Evolutionary conservation across 257 asterid genomes (phyloP), one percentile per base, ranked within the genome.

Genomic region (Parsonsia alboflavescens): DNA sequence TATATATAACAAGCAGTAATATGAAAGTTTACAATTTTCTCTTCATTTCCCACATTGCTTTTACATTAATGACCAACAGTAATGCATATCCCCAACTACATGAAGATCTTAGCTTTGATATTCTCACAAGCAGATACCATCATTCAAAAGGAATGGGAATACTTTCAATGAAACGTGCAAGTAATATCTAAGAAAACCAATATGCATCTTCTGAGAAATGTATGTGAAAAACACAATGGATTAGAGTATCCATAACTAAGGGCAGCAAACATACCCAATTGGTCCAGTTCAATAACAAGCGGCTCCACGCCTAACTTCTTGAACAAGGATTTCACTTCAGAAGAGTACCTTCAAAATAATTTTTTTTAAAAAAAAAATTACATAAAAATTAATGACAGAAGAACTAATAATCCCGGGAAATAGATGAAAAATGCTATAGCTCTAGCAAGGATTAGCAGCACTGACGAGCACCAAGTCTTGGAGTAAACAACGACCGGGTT

Each of bases 391-490:
- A 36, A 6, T 16, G 26, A 61, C 57, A 71, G 26, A 4, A 11
- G 16, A 39, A 72, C 33, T 5, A 33, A 54, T 4, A 11, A 22
- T 44, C 7, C 45, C 4, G 19, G 61, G 39, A 45, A 10, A 1
- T 26, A 59, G 0, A 52, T 28, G 46, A 63, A 53, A 28, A 15
- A 17, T 16, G 1, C 24, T 53, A 22, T 10, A 54, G 39, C 10
- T 15, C 21, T 19, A 33, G 11, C 42, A 72, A 45, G 30, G 28
- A 8, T 59, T 39, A 45, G 71, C 12, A 48, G 22, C 8, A 89
- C 98, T 81, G 69, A 94, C 98, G 97, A 87, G 67, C 98, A 94
- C 96, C 97, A 90, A 56, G 93, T 84, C 82, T 94, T 94, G 83
- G 98, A 92, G 84, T 94, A 94, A 53, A 94, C 95, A 6, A 94